These are phyloP conservation scores for Crithidia sp. DNA, from an alignment of 208 protist species.

Conservation along the genomic window DNA sequence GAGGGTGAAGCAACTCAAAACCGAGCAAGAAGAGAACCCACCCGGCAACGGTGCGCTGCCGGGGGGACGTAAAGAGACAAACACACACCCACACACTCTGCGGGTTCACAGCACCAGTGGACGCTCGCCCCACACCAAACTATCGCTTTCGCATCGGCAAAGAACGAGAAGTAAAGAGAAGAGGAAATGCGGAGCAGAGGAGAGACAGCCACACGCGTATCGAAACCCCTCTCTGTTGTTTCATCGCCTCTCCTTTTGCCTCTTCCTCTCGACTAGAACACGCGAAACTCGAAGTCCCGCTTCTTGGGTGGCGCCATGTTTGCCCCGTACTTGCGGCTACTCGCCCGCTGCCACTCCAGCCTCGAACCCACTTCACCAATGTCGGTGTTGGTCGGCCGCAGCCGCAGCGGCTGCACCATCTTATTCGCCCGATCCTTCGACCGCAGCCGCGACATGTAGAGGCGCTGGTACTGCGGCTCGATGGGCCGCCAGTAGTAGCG, in stretches of 20 bases:
- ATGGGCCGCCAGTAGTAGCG: constrained; percentile 92
- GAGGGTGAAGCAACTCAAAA: too few species aligned
- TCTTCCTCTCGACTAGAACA: constrained; percentile 51
- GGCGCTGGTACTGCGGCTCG: constrained; percentile 90
- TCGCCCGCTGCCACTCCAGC: constrained; percentile 80
- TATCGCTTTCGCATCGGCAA: background rate
- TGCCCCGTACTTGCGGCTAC: constrained; percentile 80
- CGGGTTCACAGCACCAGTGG: too few species aligned
- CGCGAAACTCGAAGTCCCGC: constrained; percentile 87
- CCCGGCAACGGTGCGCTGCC: too few species aligned
- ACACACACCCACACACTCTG: too few species aligned
- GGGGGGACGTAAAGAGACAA: too few species aligned
- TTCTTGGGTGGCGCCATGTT: constrained; percentile 70
- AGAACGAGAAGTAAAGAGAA: background rate
- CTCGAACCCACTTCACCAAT: constrained; percentile 59
- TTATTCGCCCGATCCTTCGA: constrained; percentile 71
- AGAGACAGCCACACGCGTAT: constrained; percentile 3
- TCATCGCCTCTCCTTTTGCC: background rate
- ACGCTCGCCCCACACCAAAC: background rate
- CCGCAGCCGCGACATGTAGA: constrained; percentile 89
- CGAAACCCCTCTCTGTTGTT: background rate
- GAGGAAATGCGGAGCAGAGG: background rate
- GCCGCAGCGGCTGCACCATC: constrained; percentile 56
- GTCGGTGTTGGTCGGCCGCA: constrained; percentile 74
- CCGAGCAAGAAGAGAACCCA: too few species aligned